phyloP scores from a whole-genome alignment of 192 early-diverging fungal genomes.

The Coemansia sp. region DNA sequence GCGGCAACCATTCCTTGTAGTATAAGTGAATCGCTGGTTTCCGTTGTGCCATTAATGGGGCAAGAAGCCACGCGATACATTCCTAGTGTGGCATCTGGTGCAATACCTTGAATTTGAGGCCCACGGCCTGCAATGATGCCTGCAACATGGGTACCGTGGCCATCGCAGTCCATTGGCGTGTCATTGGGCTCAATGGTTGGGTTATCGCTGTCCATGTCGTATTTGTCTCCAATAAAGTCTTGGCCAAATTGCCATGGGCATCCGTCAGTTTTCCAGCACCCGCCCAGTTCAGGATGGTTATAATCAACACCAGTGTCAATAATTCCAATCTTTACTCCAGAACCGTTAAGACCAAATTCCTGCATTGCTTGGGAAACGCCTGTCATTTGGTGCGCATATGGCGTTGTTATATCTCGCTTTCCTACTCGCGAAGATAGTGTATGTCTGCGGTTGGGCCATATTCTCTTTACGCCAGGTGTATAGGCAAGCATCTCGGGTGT shows the following conservation, averaged over 20 bases:
- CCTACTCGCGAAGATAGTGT: not conserved
- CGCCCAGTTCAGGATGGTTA: constrained; percentile 62
- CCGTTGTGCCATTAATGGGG: constrained; percentile 7
- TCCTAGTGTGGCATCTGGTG: constrained; percentile 62
- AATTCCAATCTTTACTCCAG: constrained; percentile 64
- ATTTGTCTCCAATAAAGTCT: constrained; percentile 59
- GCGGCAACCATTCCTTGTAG: constrained; percentile 59
- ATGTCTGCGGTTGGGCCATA: constrained; percentile 17
- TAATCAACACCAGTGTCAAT: constrained; percentile 71
- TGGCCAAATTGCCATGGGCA: constrained; percentile 59
- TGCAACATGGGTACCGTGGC: constrained; percentile 69
- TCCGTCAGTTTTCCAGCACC: constrained; percentile 57
- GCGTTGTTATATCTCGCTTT: not conserved
- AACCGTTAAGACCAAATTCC: constrained; percentile 55
- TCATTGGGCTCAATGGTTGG: constrained; percentile 52
- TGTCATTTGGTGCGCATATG: constrained; percentile 43
- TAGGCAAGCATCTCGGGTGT: not conserved
- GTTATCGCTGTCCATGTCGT: constrained; percentile 31
- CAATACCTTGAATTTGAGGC: constrained; percentile 58
- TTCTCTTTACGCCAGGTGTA: constrained; percentile 17
- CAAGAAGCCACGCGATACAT: constrained; percentile 67
- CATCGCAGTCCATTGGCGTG: constrained; percentile 53
- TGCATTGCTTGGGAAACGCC: constrained; percentile 50
- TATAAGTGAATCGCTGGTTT: constrained; percentile 53
- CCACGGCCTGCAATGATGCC: constrained; percentile 56